phyloP scores from a whole-genome alignment of 73 alveolate genomes.

The Paramecium pentaurelia region DNA sequence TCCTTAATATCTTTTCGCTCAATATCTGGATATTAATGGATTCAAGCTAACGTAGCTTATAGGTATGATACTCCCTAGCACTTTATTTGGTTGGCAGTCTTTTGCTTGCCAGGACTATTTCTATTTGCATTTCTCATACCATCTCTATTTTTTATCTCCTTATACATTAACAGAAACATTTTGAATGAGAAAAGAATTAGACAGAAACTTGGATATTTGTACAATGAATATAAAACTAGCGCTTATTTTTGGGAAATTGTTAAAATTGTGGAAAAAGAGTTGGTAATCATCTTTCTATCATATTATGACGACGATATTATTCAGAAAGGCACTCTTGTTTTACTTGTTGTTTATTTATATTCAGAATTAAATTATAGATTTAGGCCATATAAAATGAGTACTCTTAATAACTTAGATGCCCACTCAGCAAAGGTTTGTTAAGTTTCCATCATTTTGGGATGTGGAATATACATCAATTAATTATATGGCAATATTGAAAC shows the following conservation, averaged over 20 bases:
- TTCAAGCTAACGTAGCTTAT: background rate
- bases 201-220: background rate
- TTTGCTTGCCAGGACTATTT: background rate
- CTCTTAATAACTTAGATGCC: background rate
- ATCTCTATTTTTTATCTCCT: background rate
- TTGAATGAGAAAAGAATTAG: background rate
- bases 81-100: background rate
- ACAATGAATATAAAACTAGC: background rate
- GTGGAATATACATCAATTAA: background rate
- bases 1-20: background rate
- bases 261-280: background rate
- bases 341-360: background rate
- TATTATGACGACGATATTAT: background rate
- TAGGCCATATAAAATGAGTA: background rate
- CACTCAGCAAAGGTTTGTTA: background rate
- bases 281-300: background rate
- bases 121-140: background rate
- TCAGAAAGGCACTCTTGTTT: background rate
- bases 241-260: background rate
- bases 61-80: background rate
- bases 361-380: background rate
- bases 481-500: background rate
- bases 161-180: background rate
- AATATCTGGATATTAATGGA: background rate
- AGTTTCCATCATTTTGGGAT: background rate